Conservation (phyloP, 176 grass and related monocot species). For the Tuctoria greenei region DNA sequence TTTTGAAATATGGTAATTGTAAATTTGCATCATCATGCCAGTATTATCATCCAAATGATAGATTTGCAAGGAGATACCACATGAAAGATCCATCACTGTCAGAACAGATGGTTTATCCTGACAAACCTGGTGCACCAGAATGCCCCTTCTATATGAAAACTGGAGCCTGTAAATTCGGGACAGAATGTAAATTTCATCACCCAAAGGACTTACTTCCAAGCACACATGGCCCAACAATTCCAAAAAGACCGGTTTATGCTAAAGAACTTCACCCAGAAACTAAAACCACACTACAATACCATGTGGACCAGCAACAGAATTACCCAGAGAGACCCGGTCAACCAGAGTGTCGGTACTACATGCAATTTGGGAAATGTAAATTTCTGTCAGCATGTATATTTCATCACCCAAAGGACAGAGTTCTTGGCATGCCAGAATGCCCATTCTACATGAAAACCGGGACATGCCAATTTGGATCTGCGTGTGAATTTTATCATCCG, state of each 20-base stretch:
- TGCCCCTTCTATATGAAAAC: constrained; percentile 57
- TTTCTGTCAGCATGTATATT: constrained; percentile 47
- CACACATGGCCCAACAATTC: neutral
- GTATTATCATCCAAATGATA: constrained; percentile 27
- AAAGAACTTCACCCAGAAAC: constrained; percentile 18
- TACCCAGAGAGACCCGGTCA: constrained; percentile 49
- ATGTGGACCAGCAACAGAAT: constrained; percentile 30
- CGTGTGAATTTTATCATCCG: constrained; percentile 44
- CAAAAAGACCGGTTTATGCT: constrained; percentile 18
- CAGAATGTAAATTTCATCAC: constrained; percentile 59
- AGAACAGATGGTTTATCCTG: constrained; percentile 41
- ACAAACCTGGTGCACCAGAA: constrained; percentile 42
- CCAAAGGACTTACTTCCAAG: constrained; percentile 30
- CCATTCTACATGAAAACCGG: constrained; percentile 43
- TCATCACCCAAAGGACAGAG: constrained; percentile 49
- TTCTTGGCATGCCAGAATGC: constrained; percentile 27
- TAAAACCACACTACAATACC: constrained; percentile 14
- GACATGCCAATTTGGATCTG: constrained; percentile 45
- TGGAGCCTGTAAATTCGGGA: constrained; percentile 41
- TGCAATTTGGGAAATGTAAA: constrained; percentile 55
- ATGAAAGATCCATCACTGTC: neutral
- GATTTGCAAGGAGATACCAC: neutral
- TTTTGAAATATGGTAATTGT: constrained; percentile 41
- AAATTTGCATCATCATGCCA: constrained; percentile 37
- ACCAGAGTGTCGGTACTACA: constrained; percentile 48